phyloP scores from a whole-genome alignment of 2,329 filamentous ascomycete species.

The Pseudopyrenochaeta lycopersici region DNA sequence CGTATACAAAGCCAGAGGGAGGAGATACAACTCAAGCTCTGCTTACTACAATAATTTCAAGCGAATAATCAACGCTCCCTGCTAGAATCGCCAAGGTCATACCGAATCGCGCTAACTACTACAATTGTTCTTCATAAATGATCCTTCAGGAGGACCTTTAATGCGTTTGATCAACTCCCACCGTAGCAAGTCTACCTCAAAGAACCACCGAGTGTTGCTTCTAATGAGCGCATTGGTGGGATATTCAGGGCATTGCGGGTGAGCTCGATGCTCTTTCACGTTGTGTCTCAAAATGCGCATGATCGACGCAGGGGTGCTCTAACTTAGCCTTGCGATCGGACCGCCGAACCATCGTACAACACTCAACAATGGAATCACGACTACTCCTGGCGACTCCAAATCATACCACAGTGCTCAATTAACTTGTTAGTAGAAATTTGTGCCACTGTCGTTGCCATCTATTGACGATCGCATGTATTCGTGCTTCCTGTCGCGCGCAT shows the following conservation, averaged over 20 bases:
- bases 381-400: neutral
- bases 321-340: neutral
- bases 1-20: too few relatives aligned
- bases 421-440: neutral
- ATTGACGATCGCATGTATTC: neutral
- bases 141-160: neutral
- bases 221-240: neutral
- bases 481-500: neutral
- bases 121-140: neutral
- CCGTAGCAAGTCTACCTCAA: neutral
- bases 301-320: slow-evolving; percentile 6
- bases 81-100: too few relatives aligned
- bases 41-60: too few relatives aligned
- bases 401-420: neutral
- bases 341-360: neutral
- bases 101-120: too few relatives aligned
- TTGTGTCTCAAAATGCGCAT: slow-evolving; percentile 7
- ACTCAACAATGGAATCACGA: neutral
- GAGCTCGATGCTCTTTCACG: slow-evolving; percentile 1
- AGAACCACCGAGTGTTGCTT: neutral
- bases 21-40: too few relatives aligned
- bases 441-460: neutral
- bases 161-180: neutral
- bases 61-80: too few relatives aligned
- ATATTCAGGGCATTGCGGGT: neutral